Conservation (phyloP, 2,329 filamentous ascomycete species). For the Coniochaeta sp. region DNA sequence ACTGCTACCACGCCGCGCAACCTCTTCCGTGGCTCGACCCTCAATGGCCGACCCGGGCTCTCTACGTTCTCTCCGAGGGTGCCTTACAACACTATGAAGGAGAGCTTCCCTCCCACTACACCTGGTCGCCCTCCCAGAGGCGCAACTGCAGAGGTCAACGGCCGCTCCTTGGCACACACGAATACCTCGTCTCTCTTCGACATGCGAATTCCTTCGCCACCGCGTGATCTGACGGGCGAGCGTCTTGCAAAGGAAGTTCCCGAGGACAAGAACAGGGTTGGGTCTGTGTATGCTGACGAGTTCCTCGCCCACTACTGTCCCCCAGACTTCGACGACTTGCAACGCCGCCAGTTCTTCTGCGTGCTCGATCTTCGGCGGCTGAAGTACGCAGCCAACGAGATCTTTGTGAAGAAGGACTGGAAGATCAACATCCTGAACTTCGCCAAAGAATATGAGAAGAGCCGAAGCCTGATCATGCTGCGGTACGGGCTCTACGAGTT, state of each 20-base stretch:
- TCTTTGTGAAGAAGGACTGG: slow-evolving; percentile 55
- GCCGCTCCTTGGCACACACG: slow-evolving; percentile 40
- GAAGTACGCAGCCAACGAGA: slow-evolving; percentile 55
- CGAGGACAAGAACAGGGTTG: slow-evolving; percentile 40
- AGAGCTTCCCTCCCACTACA: slow-evolving; percentile 38
- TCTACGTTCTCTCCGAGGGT: slow-evolving; percentile 37
- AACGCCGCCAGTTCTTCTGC: slow-evolving; percentile 56
- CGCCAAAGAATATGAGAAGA: slow-evolving; percentile 59
- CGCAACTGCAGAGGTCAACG: slow-evolving; percentile 37
- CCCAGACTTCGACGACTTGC: slow-evolving; percentile 48
- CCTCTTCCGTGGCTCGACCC: slow-evolving; percentile 22
- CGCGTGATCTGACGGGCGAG: slow-evolving; percentile 48
- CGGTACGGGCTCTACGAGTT: slow-evolving; percentile 57
- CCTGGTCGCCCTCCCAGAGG: slow-evolving; percentile 36
- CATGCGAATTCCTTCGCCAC: slow-evolving; percentile 52
- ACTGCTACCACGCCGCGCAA: slow-evolving; percentile 22
- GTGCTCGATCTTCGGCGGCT: slow-evolving; percentile 54
- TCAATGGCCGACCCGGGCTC: slow-evolving; percentile 17
- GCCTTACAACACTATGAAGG: slow-evolving; percentile 36
- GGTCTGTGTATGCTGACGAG: slow-evolving; percentile 54
- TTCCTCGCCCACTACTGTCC: slow-evolving; percentile 51
- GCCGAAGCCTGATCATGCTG: slow-evolving; percentile 51
- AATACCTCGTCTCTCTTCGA: slow-evolving; percentile 45
- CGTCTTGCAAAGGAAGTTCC: slow-evolving; percentile 46
- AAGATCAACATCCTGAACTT: slow-evolving; percentile 56